These are phyloP conservation scores for Ambrosia artemisiifolia DNA, from an alignment of 129 eudicot genomes.

Conservation along the genomic window DNA sequence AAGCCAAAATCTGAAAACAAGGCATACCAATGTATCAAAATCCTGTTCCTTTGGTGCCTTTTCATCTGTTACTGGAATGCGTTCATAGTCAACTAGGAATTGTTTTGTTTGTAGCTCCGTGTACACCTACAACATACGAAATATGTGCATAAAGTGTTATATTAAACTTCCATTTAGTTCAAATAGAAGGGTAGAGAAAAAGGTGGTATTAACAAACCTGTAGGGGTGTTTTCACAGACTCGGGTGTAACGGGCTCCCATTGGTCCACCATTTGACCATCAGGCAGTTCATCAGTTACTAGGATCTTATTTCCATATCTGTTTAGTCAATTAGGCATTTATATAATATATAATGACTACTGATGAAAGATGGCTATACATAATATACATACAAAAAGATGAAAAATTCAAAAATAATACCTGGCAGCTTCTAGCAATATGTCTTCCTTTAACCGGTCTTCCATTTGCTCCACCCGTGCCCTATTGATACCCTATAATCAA, in stretches of 20 bases:
- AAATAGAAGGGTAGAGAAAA: slow-evolving; percentile 5
- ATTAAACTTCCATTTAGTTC: not conserved
- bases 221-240: slow-evolving; percentile 86
- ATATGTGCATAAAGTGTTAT: not conserved
- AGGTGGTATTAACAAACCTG: slow-evolving; percentile 42
- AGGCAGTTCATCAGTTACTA: slow-evolving; percentile 96
- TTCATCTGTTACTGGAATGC: slow-evolving; percentile 94
- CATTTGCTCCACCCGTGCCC: slow-evolving; percentile 95
- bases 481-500: slow-evolving; percentile 83
- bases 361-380: slow-evolving; percentile 9
- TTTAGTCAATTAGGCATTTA: slow-evolving; percentile 25
- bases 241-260: slow-evolving; percentile 90
- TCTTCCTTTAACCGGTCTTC: slow-evolving; percentile 92
- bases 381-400: not conserved
- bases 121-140: slow-evolving; percentile 57
- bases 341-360: slow-evolving; percentile 4
- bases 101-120: slow-evolving; percentile 61
- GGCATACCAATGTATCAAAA: slow-evolving; percentile 81
- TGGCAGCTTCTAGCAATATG: slow-evolving; percentile 83
- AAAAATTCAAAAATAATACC: slow-evolving; percentile 35
- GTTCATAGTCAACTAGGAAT: slow-evolving; percentile 85
- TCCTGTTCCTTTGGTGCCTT: slow-evolving; percentile 97
- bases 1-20: slow-evolving; percentile 12
- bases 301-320: slow-evolving; percentile 96
- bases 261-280: slow-evolving; percentile 99